Percentiles rank a stretch among this genome's conserved stretches.
phyloP scores from a whole-genome alignment of 768 basidiomycete species.

The Gloeophyllum trabeum region DNA sequence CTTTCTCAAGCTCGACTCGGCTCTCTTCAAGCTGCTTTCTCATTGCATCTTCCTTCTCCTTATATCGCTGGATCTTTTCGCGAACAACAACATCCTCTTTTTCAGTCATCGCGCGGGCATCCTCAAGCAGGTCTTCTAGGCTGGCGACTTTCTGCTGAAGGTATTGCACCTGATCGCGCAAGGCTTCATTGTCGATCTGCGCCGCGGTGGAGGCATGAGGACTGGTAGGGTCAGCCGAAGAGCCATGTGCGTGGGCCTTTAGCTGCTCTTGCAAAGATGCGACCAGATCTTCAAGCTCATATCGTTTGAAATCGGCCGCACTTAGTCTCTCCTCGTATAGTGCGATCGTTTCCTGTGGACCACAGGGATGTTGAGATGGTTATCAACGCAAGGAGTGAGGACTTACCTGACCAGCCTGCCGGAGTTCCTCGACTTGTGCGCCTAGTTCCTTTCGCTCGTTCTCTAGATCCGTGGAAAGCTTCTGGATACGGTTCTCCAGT shows the following conservation, averaged over 20 bases:
- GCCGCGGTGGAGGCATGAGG: conserved; percentile 54
- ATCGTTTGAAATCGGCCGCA: conserved; percentile 55
- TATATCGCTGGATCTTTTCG: conserved; percentile 53
- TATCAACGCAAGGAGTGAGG: no score
- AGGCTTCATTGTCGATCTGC: conserved; percentile 90
- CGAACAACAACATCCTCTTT: conserved; percentile 56
- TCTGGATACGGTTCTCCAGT: conserved; percentile 36
- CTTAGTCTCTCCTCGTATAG: conserved; percentile 87
- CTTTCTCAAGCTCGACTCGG: conserved; percentile 52
- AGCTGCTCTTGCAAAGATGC: conserved; percentile 44
- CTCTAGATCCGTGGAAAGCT: conserved; percentile 32
- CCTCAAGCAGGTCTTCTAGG: conserved; percentile 82
- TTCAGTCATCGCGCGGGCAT: conserved; percentile 58
- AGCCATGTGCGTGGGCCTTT: conserved; percentile 18
- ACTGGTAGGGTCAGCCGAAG: conserved; percentile 22
- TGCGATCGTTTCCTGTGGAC: conserved; percentile 76
- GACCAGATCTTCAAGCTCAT: conserved; percentile 66
- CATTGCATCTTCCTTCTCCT: conserved; percentile 62
- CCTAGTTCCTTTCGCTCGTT: conserved; percentile 59
- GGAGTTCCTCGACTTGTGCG: conserved; percentile 71
- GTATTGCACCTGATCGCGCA: conserved; percentile 84
- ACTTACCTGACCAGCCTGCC: conserved; percentile 77
- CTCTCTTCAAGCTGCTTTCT: conserved; percentile 62
- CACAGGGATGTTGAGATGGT: background rate
- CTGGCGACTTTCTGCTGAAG: conserved; percentile 63